Evolutionary conservation across 805 yeast species (phyloP).

Genomic region (Grigorovia yakushimaensis): DNA sequence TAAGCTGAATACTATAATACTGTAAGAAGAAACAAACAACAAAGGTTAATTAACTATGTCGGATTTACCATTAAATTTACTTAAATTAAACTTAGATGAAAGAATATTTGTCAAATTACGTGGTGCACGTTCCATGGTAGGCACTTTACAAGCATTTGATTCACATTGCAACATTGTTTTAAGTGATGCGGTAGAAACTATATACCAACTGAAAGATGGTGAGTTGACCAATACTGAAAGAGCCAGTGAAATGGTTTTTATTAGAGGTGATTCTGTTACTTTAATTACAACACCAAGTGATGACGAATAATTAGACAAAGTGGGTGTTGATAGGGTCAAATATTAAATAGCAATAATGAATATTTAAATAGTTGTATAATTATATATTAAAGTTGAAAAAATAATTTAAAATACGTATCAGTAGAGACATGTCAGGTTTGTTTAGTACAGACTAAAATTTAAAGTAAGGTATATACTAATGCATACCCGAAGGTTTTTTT

Average conservation of each 20-base stretch:
- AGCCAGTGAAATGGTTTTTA: conserved; percentile 80
- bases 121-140: conserved; percentile 88
- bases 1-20: too few species aligned
- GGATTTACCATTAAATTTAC: conserved; percentile 80
- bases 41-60: conserved; percentile 5
- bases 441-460: not conserved
- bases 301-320: conserved; percentile 1
- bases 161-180: conserved; percentile 94
- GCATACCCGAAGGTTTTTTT: too few species aligned
- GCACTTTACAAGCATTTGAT: conserved; percentile 86
- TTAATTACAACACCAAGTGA: conserved; percentile 49
- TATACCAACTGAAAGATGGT: conserved; percentile 47
- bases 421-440: too few species aligned
- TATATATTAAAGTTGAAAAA: not conserved
- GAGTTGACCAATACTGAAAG: conserved; percentile 39
- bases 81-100: conserved; percentile 81
- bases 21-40: not conserved
- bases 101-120: conserved; percentile 78
- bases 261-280: conserved; percentile 96
- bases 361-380: not conserved
- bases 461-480: too few species aligned
- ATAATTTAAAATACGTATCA: not conserved
- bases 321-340: not conserved
- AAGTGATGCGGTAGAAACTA: conserved; percentile 83
- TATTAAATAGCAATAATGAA: not conserved